Conservation (phyloP, 768 basidiomycete genomes). For the Phaeolepiota aurea region DNA sequence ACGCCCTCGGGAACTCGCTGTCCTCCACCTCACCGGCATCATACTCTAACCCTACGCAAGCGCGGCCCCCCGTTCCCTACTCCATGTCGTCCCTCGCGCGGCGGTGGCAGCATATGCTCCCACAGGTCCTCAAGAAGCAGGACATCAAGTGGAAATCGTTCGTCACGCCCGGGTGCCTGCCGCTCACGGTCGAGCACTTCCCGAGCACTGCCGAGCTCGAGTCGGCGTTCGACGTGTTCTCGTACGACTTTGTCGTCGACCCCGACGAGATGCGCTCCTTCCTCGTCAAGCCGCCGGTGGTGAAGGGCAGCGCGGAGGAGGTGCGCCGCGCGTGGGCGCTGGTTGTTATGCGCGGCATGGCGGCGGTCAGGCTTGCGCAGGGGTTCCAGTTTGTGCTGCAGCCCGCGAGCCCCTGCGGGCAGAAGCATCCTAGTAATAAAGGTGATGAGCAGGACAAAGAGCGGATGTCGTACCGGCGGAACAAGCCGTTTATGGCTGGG, state of each 20-base stretch:
- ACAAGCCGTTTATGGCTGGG: conserved; percentile 30
- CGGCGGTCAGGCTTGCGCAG: conserved; percentile 83
- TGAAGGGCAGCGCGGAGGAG: conserved; percentile 43
- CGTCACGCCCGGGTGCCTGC: conserved; percentile 79
- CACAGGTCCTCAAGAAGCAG: conserved; percentile 64
- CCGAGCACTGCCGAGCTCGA: conserved; percentile 72
- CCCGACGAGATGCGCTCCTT: conserved; percentile 82
- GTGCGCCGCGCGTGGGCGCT: conserved; percentile 65
- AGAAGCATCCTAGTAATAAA: conserved; percentile 10
- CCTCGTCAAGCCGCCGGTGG: conserved; percentile 60
- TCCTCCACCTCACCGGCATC: conserved; percentile 40
- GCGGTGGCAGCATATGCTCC: conserved; percentile 85
- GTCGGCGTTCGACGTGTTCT: conserved; percentile 69
- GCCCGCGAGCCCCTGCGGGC: conserved; percentile 23
- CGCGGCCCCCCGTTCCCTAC: conserved; percentile 46
- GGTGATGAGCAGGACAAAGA: conserved; percentile 11
- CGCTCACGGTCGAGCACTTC: conserved; percentile 85
- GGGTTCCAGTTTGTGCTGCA: conserved; percentile 89
- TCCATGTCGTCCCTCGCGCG: conserved; percentile 70
- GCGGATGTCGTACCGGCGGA: not conserved
- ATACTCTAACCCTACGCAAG: conserved; percentile 62
- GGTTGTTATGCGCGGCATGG: conserved; percentile 87
- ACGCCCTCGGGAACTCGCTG: conserved; percentile 26
- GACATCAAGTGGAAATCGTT: conserved; percentile 91
- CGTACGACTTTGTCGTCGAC: conserved; percentile 84